phyloP scores from a whole-genome alignment of 768 basidiomycete genomes.

The Strobilomyces echinocephalus region DNA sequence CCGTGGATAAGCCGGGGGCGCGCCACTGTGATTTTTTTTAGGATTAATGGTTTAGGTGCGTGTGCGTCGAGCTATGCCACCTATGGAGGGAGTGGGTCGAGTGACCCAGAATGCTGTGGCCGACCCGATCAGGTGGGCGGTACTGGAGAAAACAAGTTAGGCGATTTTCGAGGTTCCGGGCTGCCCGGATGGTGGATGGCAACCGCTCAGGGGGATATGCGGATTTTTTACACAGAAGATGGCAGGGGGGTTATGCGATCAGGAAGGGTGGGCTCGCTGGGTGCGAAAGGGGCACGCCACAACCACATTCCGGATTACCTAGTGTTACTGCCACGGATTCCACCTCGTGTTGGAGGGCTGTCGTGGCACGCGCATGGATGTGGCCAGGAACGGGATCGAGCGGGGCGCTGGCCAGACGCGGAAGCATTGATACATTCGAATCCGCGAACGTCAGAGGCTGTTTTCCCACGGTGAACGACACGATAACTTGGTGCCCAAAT shows the following conservation, averaged over 20 bases:
- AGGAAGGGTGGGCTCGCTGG: too few species aligned
- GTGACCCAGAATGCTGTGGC: neutral
- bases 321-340: too few species aligned
- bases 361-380: neutral
- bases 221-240: neutral
- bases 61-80: neutral
- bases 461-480: conserved; percentile 36
- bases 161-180: neutral
- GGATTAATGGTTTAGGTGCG: neutral
- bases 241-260: too few species aligned
- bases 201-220: neutral
- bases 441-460: conserved; percentile 29
- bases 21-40: neutral
- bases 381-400: conserved; percentile 14
- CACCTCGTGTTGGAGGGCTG: conserved; percentile 17
- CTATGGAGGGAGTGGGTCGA: too few species aligned
- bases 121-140: neutral
- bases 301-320: too few species aligned
- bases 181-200: neutral
- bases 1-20: neutral
- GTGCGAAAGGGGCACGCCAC: too few species aligned
- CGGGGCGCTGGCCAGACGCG: conserved; percentile 31
- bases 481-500: conserved; percentile 38
- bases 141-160: too few species aligned
- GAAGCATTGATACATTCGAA: conserved; percentile 30